phyloP scores from a whole-genome alignment of 805 yeast genomes.

The Priceomyces castillae region DNA sequence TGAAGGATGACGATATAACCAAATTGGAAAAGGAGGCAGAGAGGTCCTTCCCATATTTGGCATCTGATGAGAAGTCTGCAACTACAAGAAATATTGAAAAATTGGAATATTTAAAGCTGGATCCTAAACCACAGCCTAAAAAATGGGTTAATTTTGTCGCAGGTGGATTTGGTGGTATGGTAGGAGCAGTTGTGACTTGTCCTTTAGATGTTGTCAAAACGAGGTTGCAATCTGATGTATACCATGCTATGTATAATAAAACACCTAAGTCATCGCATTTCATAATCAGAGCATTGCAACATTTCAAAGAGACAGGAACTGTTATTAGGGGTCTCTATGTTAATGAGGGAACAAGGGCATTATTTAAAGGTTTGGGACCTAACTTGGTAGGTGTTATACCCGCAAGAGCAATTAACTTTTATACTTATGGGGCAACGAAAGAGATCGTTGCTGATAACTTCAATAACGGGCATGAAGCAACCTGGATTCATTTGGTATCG shows the following conservation, averaged over 20 bases:
- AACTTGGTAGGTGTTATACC: conserved; percentile 97
- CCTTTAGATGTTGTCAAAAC: conserved; percentile 97
- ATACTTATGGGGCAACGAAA: conserved; percentile 93
- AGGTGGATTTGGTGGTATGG: conserved; percentile 95
- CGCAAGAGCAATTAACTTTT: conserved; percentile 93
- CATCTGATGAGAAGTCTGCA: conserved; percentile 70
- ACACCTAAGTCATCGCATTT: conserved; percentile 40
- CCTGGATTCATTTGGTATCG: conserved; percentile 81
- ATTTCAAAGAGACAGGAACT: conserved; percentile 77
- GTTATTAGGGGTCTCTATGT: conserved; percentile 68
- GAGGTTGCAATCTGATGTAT: conserved; percentile 86
- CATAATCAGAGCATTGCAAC: conserved; percentile 53
- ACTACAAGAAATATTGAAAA: conserved; percentile 42
- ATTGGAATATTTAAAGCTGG: conserved; percentile 14
- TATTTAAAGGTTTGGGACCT: conserved; percentile 95
- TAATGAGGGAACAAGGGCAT: conserved; percentile 78
- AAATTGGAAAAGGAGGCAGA: conserved; percentile 52
- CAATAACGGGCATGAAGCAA: conserved; percentile 72
- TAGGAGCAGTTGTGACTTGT: conserved; percentile 90
- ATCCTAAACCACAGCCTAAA: conserved; percentile 18
- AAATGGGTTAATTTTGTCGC: conserved; percentile 82
- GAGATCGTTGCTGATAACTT: conserved; percentile 64
- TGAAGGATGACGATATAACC: conserved; percentile 8
- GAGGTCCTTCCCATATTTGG: conserved; percentile 59
- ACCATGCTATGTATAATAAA: conserved; percentile 52